Evolutionary conservation across 352 stramenopile species (phyloP).

Genomic region (Globisporangium yorkense): DNA sequence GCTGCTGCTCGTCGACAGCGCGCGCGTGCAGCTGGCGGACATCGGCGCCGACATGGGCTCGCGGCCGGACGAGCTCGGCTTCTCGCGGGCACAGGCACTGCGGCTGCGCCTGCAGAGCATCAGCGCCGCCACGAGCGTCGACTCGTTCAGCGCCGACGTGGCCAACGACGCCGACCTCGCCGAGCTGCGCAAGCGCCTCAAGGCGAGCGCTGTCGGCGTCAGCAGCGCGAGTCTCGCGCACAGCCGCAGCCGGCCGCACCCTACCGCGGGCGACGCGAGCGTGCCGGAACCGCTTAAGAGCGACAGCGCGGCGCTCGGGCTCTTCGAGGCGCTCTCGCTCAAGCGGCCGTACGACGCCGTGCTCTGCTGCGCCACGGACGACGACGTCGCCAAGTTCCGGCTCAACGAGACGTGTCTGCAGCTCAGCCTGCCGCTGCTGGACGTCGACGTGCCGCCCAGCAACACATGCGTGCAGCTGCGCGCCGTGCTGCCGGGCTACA

Average conservation of each 20-base stretch:
- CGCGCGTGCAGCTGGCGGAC: conserved; percentile 18
- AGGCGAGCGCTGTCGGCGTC: conserved; percentile 21
- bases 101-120: conserved; percentile 30
- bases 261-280: neutral
- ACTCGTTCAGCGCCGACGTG: conserved; percentile 25
- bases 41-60: conserved; percentile 21
- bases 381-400: conserved; percentile 15
- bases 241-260: neutral
- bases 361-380: conserved; percentile 22
- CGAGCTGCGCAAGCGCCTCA: conserved; percentile 33
- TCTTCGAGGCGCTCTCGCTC: conserved; percentile 36
- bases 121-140: conserved; percentile 12
- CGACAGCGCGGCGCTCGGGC: conserved; percentile 7
- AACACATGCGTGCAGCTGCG: conserved; percentile 20
- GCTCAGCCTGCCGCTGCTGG: conserved; percentile 36
- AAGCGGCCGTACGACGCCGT: conserved; percentile 34
- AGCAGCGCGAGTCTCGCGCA: conserved; percentile 1
- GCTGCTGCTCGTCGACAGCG: conserved; percentile 30
- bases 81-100: conserved; percentile 30
- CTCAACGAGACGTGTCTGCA: conserved; percentile 36
- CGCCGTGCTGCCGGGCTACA: conserved; percentile 28
- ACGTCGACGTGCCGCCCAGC: conserved; percentile 20
- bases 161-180: conserved; percentile 22
- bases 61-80: conserved; percentile 23
- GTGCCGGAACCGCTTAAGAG: neutral